A percentile compares a stretch with the other conserved stretches of the same genome.
phyloP scores from a whole-genome alignment of 805 yeast species.

The Candida wancherniae region DNA sequence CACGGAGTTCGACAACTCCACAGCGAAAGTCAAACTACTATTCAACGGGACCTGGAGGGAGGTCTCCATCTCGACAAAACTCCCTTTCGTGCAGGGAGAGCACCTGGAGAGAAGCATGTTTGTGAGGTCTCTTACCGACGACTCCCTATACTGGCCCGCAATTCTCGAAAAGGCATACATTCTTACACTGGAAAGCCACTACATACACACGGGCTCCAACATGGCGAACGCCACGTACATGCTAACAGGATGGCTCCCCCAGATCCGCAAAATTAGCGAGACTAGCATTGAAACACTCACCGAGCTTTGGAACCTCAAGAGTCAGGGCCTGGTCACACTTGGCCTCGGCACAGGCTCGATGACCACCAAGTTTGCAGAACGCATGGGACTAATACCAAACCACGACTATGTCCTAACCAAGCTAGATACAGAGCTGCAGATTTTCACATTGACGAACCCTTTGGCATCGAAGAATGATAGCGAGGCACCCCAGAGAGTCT shows the following conservation, averaged over 20 bases:
- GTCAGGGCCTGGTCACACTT: constrained; percentile 37
- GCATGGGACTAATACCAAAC: constrained; percentile 41
- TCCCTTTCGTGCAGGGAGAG: constrained; percentile 33
- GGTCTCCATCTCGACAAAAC: constrained; percentile 42
- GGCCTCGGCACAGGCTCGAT: constrained; percentile 66
- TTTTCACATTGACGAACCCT: constrained; percentile 28
- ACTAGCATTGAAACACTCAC: constrained; percentile 24
- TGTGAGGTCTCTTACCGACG: constrained; percentile 33
- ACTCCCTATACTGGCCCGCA: constrained; percentile 55
- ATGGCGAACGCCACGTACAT: constrained; percentile 64
- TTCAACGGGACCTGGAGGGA: constrained; percentile 52
- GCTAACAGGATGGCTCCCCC: constrained; percentile 73
- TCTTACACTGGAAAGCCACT: constrained; percentile 52
- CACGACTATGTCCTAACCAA: constrained; percentile 67
- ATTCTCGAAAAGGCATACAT: constrained; percentile 75
- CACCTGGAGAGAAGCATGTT: constrained; percentile 22
- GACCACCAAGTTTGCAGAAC: constrained; percentile 27
- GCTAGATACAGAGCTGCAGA: constrained; percentile 1
- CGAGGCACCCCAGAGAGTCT: constrained; percentile 13
- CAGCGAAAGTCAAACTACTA: constrained; percentile 33
- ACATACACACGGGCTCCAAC: constrained; percentile 69
- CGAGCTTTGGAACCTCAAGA: constrained; percentile 23
- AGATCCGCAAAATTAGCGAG: constrained; percentile 34
- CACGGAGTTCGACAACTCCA: constrained; percentile 18
- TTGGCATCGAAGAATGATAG: constrained; percentile 22